Evolutionary conservation across 2,329 filamentous ascomycete species (phyloP).

Genomic region (Daldinia sp.): DNA sequence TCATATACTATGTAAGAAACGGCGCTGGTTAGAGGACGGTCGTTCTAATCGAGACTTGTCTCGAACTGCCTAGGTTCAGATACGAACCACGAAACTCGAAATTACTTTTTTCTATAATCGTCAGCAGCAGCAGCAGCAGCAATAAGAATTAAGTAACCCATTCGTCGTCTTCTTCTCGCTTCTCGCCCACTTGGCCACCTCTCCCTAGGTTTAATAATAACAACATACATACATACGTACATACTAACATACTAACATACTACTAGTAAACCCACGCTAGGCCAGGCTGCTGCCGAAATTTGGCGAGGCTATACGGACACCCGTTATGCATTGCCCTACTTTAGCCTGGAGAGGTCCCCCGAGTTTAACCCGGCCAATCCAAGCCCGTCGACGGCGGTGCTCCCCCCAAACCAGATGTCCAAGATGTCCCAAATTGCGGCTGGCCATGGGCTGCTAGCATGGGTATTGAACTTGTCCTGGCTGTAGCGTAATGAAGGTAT

Average conservation of each 20-base stretch:
- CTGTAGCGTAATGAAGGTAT: too few species aligned
- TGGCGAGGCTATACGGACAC: slow-evolving; percentile 39
- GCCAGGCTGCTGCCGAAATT: slow-evolving; percentile 43
- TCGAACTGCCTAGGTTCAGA: slow-evolving; percentile 1
- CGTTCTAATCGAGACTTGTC: not conserved
- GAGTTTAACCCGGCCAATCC: slow-evolving; percentile 51
- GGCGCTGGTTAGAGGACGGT: not conserved
- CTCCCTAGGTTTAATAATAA: slow-evolving; percentile 17
- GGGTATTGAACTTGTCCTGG: too few species aligned
- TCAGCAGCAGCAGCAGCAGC: too few species aligned
- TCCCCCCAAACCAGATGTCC: slow-evolving; percentile 8
- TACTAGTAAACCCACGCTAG: slow-evolving; percentile 9
- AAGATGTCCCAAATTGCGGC: slow-evolving; percentile 30
- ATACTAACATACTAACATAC: too few species aligned
- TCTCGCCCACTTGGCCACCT: slow-evolving; percentile 5
- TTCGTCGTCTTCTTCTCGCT: slow-evolving; percentile 1
- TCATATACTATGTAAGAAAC: too few species aligned
- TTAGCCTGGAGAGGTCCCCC: slow-evolving; percentile 54
- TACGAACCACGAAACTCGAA: not conserved
- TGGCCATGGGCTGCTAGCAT: slow-evolving; percentile 10
- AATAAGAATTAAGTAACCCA: too few species aligned
- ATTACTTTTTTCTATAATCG: not conserved
- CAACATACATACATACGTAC: slow-evolving; percentile 1
- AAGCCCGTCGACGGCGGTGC: slow-evolving; percentile 33
- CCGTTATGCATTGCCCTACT: slow-evolving; percentile 45